Base-by-base conservation (phyloP, 768 basidiomycete species). In the Rhodotorula taiwanensis region DNA sequence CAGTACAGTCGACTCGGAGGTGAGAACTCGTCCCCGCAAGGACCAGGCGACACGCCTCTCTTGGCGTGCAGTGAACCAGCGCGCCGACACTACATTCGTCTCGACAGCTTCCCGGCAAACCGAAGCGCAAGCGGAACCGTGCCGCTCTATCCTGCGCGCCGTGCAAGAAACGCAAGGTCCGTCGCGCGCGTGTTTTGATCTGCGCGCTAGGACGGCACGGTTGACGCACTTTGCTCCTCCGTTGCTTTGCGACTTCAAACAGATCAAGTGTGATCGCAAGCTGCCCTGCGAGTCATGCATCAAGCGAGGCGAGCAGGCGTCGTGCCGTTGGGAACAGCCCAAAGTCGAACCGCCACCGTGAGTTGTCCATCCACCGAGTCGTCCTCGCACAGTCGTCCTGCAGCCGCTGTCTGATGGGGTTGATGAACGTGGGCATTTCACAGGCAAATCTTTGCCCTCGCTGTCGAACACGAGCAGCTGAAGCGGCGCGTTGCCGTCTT, bases 271-370 rank as follows among this genome's bases (percentile, higher is more conserved):
- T 75, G 87, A 90, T 78, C 86, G 88, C 74, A 80, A 82, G 20
- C 86, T 88, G 70, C 88, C 88, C 53, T 91, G 88, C 76, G 83
- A 84, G 20, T 87, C 87, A 18, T 91, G 88, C 75, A 79, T 82
- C 62, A 82, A 86, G 66, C 83, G 88, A 74, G 86, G 86, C 66
- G 88, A 91, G 78, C 83, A 85, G 76, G 79, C 79, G 54, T 86
- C 84, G 74, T 90, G 88, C 73, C 84, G 86, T 72, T 91, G 88
- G 88, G 83, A 85, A 34, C 34, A 47, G 16, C 36, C 55, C 74
- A 82, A 86, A 61, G 80, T 89, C 55, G 88, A 89, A 76, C 85
- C 87, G 44, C 81, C 85, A 85, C 89, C 78, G 49, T 50, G 21
- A 18, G 31, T 50, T 11, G 3, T 1, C 20, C 28, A 8, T 33